These are phyloP conservation scores for Erodium moschatum DNA, from an alignment of 441 rosid genomes.

Conservation along the genomic window DNA sequence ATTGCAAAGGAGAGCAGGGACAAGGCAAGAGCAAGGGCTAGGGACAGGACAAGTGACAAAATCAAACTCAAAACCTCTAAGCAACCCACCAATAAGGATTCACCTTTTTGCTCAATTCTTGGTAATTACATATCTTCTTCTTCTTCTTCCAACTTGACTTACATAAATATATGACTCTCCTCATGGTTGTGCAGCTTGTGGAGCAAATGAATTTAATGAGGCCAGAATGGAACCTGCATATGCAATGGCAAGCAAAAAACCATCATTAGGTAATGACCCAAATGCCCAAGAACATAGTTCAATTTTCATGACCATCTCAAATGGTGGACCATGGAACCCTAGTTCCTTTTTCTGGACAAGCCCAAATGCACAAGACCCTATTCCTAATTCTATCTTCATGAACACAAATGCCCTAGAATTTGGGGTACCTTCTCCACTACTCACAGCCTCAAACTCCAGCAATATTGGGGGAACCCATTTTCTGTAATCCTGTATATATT, in stretches of 20 bases:
- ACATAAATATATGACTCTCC: slow-evolving; percentile 21
- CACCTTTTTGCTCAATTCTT: too few relatives aligned
- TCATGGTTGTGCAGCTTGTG: slow-evolving; percentile 17
- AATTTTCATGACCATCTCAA: slow-evolving; percentile 19
- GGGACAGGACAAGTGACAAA: slow-evolving; percentile 42
- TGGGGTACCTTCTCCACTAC: slow-evolving; percentile 23
- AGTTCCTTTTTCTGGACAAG: not conserved
- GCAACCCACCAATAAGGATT: too few relatives aligned
- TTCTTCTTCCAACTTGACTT: too few relatives aligned
- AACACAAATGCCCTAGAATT: slow-evolving; percentile 15
- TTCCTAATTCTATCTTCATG: slow-evolving; percentile 19
- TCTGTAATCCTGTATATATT: not conserved
- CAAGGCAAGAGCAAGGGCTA: slow-evolving; percentile 43
- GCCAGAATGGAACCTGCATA: slow-evolving; percentile 15
- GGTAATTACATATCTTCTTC: too few relatives aligned
- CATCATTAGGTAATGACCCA: slow-evolving; percentile 24
- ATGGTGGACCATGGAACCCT: slow-evolving; percentile 21
- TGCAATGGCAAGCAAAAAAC: slow-evolving; percentile 25
- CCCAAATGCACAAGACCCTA: not conserved
- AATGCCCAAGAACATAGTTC: slow-evolving; percentile 22
- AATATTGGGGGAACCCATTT: slow-evolving; percentile 19
- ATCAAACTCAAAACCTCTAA: slow-evolving; percentile 8
- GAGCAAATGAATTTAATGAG: slow-evolving; percentile 13
- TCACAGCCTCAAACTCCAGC: slow-evolving; percentile 17
- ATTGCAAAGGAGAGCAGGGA: slow-evolving; percentile 27